These are phyloP conservation scores for Citrullus amarus DNA, from an alignment of 306 rosid genomes.

Conservation along the genomic window DNA sequence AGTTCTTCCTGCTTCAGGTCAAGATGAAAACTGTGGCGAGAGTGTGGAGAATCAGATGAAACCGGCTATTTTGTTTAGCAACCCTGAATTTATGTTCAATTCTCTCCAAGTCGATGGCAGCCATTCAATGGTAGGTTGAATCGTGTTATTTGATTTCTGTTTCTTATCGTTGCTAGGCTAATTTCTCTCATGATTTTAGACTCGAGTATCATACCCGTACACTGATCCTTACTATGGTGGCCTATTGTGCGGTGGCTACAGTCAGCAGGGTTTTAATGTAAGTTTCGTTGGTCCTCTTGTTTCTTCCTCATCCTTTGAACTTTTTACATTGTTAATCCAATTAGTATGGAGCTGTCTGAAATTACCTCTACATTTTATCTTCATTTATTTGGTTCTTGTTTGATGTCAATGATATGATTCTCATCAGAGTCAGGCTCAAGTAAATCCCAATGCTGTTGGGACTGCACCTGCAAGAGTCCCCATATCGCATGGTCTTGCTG, in stretches of 20 bases:
- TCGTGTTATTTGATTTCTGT: constrained; percentile 12
- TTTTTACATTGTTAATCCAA: neutral
- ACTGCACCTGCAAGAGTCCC: constrained; percentile 55
- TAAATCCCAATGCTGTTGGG: constrained; percentile 39
- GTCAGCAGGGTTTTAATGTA: constrained; percentile 44
- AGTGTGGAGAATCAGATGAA: constrained; percentile 33
- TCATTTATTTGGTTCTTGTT: neutral
- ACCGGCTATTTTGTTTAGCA: constrained; percentile 27
- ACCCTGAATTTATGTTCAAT: constrained; percentile 25
- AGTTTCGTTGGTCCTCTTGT: constrained; percentile 16
- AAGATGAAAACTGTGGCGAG: constrained; percentile 25
- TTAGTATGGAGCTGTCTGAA: neutral
- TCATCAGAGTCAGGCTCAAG: constrained; percentile 26
- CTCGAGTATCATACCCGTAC: constrained; percentile 37
- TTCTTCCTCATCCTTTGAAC: neutral
- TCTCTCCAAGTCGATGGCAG: constrained; percentile 31
- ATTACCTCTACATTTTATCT: neutral
- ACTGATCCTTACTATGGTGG: constrained; percentile 42
- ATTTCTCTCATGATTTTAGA: constrained; percentile 26
- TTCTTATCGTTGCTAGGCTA: constrained; percentile 13
- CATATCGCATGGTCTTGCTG: constrained; percentile 57
- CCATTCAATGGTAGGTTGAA: constrained; percentile 40
- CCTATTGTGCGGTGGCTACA: constrained; percentile 29
- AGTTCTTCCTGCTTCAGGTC: constrained; percentile 18
- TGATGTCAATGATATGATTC: neutral